Base-by-base conservation (phyloP, 257 asterid species). In the Capsicum chinense region DNA sequence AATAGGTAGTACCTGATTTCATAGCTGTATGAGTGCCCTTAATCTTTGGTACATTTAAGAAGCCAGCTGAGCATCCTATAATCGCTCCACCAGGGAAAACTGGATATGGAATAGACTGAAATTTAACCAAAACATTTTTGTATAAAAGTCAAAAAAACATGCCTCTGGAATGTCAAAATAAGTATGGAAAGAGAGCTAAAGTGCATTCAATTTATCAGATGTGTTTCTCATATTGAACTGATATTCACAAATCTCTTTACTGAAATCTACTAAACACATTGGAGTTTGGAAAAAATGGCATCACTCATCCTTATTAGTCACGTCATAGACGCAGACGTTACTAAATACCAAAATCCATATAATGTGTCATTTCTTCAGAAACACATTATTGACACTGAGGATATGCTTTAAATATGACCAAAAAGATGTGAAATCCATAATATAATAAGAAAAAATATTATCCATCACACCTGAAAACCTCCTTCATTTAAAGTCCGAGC, bases 81-180 rank as follows among this genome's bases (percentile, higher is more conserved):
- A 97, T 90, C 86, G 98, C 99, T 79, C 99, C 99, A 86, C 99
- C 99, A 26, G 99, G 99, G 85, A 97, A 97, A 88, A 97, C 94
- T 87, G 98, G 99, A 92, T 97, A 97, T 73, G 99, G 98, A 87
- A 97, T 90, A 86, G 98, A 95, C 98, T 97, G 98, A 90, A 96
- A 94, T 91, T 90, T 89, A 91, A 91, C 90, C 86, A 85, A 89
- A 92, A 91, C 87, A 92, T 80, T 89, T 88, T 89, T 88, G 84
- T 69, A 85, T 85, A 56, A 33, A 68, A 87, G 33, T 86, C 8
- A 7, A 33, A 54, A 74, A 52, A 21, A 5, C 81, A 54, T 54
- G 81, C 12, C 64, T 26, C 50, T 9, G 15, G 64, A 26, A 54
- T 78, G 81, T 26, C 64, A 78, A 35, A 52, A 78, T 54, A 54